Evolutionary conservation across 2,329 filamentous ascomycete species (phyloP).

Genomic region (Teratosphaeria zuluensis): DNA sequence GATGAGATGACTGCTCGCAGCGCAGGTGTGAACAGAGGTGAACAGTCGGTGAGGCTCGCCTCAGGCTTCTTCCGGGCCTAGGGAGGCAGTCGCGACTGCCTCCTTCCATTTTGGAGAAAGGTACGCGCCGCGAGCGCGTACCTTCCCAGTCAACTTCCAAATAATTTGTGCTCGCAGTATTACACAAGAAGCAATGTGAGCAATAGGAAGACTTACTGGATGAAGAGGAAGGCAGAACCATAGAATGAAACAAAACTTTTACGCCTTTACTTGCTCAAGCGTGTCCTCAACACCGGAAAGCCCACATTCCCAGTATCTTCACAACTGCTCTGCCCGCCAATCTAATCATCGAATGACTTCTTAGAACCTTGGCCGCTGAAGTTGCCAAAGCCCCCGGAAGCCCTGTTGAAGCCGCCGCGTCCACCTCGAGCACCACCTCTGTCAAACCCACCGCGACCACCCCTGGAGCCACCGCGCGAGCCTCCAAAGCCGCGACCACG

Average conservation of each 20-base stretch:
- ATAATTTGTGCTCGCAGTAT: no score
- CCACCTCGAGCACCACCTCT: slow-evolving; percentile 30
- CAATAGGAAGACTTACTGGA: not conserved
- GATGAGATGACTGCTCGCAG: no score
- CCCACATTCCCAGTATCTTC: no score
- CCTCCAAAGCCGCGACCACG: slow-evolving; percentile 15
- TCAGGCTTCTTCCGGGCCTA: not conserved
- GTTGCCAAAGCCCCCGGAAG: slow-evolving; percentile 50
- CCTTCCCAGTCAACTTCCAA: no score
- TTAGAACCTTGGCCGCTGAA: slow-evolving; percentile 48
- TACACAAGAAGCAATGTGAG: no score
- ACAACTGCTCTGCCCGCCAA: not conserved
- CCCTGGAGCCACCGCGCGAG: slow-evolving; percentile 36
- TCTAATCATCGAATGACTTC: slow-evolving; percentile 55
- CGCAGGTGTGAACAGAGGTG: no score
- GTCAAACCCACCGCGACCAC: slow-evolving; percentile 43
- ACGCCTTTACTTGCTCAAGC: not conserved
- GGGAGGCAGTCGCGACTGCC: not conserved
- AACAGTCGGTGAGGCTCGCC: not conserved
- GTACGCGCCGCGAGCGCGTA: not conserved
- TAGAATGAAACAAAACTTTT: not conserved
- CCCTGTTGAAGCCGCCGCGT: slow-evolving; percentile 23
- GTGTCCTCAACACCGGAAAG: not conserved
- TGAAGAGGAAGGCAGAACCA: not conserved
- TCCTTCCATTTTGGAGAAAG: not conserved